Percentiles rank a stretch among this genome's conserved stretches.
These are phyloP conservation scores for Leishmania major DNA, from an alignment of 208 protist genomes.

Conservation along the genomic window DNA sequence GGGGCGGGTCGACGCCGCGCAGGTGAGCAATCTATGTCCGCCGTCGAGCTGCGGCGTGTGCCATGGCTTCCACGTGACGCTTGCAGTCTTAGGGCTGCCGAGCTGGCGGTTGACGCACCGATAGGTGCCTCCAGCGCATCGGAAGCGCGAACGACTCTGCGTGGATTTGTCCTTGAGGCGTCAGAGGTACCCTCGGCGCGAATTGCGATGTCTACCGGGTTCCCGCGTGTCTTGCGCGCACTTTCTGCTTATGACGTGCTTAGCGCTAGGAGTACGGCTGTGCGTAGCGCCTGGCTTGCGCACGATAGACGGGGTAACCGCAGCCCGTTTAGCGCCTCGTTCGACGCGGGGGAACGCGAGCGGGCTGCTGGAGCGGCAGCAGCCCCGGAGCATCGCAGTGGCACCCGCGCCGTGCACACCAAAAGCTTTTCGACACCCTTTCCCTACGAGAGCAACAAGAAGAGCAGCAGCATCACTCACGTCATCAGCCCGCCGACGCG, in stretches of 20 bases:
- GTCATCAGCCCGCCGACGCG: slow-evolving; percentile 17
- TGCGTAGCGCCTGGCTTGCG: not conserved
- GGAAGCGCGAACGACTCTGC: not conserved
- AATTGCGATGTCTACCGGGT: not conserved
- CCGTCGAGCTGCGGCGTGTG: slow-evolving; percentile 3
- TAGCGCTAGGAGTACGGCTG: not conserved
- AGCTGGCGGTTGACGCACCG: not conserved
- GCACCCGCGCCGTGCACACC: not conserved
- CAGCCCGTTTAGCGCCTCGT: not conserved
- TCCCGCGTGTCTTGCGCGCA: slow-evolving; percentile 14
- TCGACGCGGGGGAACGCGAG: not conserved
- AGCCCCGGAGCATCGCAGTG: no score
- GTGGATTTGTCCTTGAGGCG: slow-evolving; percentile 16
- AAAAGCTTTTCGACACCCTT: slow-evolving; percentile 11
- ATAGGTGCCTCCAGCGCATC: not conserved
- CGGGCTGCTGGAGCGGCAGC: not conserved
- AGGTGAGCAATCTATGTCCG: not conserved
- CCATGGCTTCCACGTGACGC: slow-evolving; percentile 7
- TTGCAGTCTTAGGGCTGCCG: not conserved
- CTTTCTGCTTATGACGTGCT: slow-evolving; percentile 17
- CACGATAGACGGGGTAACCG: not conserved
- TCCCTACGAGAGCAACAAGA: slow-evolving; percentile 3
- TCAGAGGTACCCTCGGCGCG: not conserved
- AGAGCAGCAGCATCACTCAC: slow-evolving; percentile 20
- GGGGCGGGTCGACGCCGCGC: not conserved